Base-by-base conservation (phyloP, 169 alveolate genomes). In the Prorocentrum cordatum region DNA sequence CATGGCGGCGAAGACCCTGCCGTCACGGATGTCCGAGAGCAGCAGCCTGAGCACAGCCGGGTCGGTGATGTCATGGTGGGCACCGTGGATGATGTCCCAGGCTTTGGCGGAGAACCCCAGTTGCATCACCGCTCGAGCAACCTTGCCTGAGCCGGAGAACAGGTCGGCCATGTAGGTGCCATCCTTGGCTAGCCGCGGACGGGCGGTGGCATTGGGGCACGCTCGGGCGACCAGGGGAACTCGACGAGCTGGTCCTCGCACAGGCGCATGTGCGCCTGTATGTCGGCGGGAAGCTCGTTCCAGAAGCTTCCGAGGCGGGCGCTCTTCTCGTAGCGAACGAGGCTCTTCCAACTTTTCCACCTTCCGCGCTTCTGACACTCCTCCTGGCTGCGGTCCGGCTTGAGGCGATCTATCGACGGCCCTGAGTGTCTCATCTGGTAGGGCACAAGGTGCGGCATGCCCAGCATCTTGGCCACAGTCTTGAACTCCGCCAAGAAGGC, bases 351-450 rank as follows among this genome's bases (percentile, higher is more conserved):
- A 0, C 35, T 9, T 32, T 35, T 36, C 88, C 88, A 77, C 12
- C 33, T 31, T 0, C 88, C 88, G 2, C 88, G 29, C 1, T 24
- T 18, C 54, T 54, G 71, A 9, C 54, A 61, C 35, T 77, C 88
- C 24, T 14, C 26, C 42, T n/a, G 64, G 7, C 47, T 24, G 33
- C 88, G 38, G 24, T 10, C 14, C 29, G 14, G 9, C 27, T 26
- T 7, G 24, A 64, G 39, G 9, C 88, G 59, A 22, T 77, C 87
- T 38, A 50, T 58, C 0, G 36, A 16, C 6, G 87, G 73, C 0
- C 87, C 87, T 2, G 62, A 33, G 50, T 58, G 87, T 0, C 87
- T 35, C 22, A 62, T 14, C 32, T 77, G 87, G 87, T 77, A 58
- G 3, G 88, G 88, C 22, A 47, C 29, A 12, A 77, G 1, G 2